Base-by-base conservation (phyloP, 2,329 filamentous ascomycete genomes). In the Eurotiales sp. region DNA sequence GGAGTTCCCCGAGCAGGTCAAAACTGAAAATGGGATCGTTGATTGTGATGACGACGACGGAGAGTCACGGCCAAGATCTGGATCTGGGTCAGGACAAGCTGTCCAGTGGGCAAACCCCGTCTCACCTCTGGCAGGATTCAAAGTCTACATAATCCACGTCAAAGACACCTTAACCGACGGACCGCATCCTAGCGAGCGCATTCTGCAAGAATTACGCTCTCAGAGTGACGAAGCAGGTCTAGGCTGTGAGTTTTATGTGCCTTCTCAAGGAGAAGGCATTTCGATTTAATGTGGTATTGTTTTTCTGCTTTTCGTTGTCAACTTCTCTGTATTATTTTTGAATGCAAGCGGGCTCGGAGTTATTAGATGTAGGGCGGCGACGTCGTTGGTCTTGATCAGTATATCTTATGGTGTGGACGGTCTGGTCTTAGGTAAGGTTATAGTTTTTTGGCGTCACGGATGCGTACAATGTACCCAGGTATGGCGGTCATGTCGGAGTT, bases 71-170 rank as follows among this genome's bases (percentile, higher is more conserved):
- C 34, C n/a, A 37, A 37, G 34, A 36, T 2, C 14, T 11, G 25
- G n/a, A n/a, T n/a, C n/a, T n/a, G n/a, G n/a, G n/a, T n/a, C n/a
- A n/a, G n/a, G n/a, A n/a, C n/a, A n/a, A n/a, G n/a, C n/a, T 12
- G 45, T 40, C n/a, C 45, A 47, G 11, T 27, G 10, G 25, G 21
- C 14, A 36, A n/a, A 34, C 14, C 25, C 19, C 5, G 46, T 37
- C 52, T 64, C 63, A 44, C 84, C 84, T 6, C 75, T 99, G 4
- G 74, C 77, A 47, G 90, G 90, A 0, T 66, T 97, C 23, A 87
- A 84, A 56, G 76, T 99, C 1, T 84, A 96, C 45, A 83, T 97
- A 50, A 97, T 97, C 32, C 93, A 99, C 65, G 82, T 97, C 63
- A 99, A 99, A 67, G 92, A 97, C 58, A 86, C 81, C 19, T 73